phyloP scores from a whole-genome alignment of 257 asterid species.

The Handroanthus guayacan region DNA sequence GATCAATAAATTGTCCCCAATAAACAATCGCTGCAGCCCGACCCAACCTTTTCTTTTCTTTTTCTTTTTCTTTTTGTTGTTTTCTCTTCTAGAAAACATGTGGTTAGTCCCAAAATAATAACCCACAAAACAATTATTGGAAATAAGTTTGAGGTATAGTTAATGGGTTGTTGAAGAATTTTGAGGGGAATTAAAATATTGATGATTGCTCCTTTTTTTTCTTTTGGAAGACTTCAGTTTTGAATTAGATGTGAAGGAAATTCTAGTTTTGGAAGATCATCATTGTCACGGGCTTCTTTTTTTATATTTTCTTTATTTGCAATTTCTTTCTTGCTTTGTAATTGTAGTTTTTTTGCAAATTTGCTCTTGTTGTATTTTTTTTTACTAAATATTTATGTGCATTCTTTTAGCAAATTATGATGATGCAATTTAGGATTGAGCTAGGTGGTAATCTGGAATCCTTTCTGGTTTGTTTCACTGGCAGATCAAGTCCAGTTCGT shows the following conservation, averaged over 20 bases:
- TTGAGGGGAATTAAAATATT: conserved; percentile 8
- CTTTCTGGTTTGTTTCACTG: not conserved
- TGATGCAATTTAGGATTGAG: not conserved
- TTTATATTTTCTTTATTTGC: conserved; percentile 21
- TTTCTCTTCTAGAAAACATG: not conserved
- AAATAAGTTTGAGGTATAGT: conserved; percentile 2
- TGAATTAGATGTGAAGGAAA: conserved; percentile 26
- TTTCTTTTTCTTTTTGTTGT: not conserved
- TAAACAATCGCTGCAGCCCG: not conserved
- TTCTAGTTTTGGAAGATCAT: conserved; percentile 15
- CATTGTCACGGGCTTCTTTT: conserved; percentile 15
- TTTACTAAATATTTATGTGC: not conserved
- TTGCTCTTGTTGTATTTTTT: not conserved
- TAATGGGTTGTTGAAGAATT: conserved; percentile 2
- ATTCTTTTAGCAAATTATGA: not conserved
- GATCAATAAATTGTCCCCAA: conserved; percentile 10
- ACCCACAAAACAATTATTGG: not conserved
- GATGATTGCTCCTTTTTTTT: not conserved
- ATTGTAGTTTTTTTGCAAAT: conserved; percentile 3
- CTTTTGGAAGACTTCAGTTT: not conserved
- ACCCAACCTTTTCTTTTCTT: not conserved
- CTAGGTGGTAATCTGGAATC: not conserved
- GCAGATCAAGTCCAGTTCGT: not conserved
- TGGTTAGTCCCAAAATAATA: not conserved
- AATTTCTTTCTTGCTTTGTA: conserved; percentile 4